These are phyloP conservation scores for Cynanchum wilfordii DNA, from an alignment of 257 asterid genomes.

Conservation along the genomic window DNA sequence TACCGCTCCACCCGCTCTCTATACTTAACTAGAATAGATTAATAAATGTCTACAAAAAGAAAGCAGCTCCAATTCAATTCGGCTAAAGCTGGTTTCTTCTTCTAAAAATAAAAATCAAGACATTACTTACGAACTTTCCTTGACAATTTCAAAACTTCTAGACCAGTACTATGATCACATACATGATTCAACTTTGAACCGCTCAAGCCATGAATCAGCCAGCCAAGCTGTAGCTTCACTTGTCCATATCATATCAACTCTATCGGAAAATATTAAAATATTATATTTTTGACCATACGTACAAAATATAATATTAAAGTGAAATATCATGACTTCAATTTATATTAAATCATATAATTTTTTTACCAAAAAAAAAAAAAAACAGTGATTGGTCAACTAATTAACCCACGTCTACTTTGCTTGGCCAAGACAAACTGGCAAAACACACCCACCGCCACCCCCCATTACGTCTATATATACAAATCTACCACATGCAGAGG, in stretches of 20 bases:
- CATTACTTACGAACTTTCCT: not conserved
- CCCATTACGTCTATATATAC: not conserved
- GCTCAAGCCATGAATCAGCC: not conserved
- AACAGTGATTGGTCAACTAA: constrained; percentile 18
- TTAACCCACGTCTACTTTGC: not conserved
- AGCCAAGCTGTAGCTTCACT: no score
- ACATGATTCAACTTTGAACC: not conserved
- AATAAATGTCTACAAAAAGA: not conserved
- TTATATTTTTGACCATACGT: no score
- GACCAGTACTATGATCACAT: not conserved
- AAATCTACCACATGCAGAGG: not conserved
- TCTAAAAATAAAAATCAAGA: not conserved
- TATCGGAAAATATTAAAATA: no score
- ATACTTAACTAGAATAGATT: no score
- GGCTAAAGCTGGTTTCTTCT: not conserved
- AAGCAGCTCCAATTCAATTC: not conserved
- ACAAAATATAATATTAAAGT: no score
- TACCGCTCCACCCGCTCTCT: no score
- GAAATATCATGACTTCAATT: no score
- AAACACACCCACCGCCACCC: not conserved
- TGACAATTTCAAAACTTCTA: constrained; percentile 14
- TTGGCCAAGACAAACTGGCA: not conserved
- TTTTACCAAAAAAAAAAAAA: no score
- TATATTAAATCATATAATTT: no score
- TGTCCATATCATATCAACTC: no score